These are phyloP conservation scores for Solanum pinnatisectum DNA, from an alignment of 257 asterid species.

Conservation along the genomic window DNA sequence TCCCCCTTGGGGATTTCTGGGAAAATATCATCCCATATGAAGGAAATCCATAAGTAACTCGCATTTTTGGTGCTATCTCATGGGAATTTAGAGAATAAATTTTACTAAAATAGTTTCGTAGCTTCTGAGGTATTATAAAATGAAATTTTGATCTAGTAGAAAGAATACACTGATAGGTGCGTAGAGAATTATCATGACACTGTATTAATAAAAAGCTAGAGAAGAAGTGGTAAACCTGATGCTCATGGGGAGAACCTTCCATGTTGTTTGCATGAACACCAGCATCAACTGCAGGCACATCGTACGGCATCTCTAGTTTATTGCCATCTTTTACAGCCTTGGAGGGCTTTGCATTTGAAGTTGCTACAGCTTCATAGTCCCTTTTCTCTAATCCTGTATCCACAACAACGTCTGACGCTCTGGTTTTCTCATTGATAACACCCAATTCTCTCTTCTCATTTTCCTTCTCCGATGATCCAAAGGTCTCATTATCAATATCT, in stretches of 20 bases:
- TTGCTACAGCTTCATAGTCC: slow-evolving; percentile 6
- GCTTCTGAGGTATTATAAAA: neutral
- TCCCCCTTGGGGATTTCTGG: neutral
- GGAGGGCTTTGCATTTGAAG: slow-evolving; percentile 10
- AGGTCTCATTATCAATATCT: neutral
- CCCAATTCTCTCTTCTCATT: slow-evolving; percentile 15
- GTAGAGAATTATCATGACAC: neutral
- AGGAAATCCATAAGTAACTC: neutral
- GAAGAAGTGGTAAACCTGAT: slow-evolving; percentile 10
- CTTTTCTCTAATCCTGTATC: slow-evolving; percentile 5
- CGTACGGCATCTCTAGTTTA: slow-evolving; percentile 4
- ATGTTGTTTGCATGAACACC: slow-evolving; percentile 3
- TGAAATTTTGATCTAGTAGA: neutral
- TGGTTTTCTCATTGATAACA: slow-evolving; percentile 4
- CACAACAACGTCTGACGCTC: neutral
- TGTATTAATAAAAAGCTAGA: neutral
- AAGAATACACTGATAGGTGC: neutral
- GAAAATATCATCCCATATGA: neutral
- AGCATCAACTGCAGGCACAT: slow-evolving; percentile 13
- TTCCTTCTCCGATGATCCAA: slow-evolving; percentile 4
- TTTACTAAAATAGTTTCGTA: neutral
- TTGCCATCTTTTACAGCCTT: slow-evolving; percentile 16
- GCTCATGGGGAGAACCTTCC: slow-evolving; percentile 5
- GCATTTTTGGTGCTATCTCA: neutral
- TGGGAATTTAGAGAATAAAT: neutral